Evolutionary conservation across 2,329 filamentous ascomycete genomes (phyloP), one percentile per base, ranked within the genome.

Genomic region (Exophiala xenobiotica): DNA sequence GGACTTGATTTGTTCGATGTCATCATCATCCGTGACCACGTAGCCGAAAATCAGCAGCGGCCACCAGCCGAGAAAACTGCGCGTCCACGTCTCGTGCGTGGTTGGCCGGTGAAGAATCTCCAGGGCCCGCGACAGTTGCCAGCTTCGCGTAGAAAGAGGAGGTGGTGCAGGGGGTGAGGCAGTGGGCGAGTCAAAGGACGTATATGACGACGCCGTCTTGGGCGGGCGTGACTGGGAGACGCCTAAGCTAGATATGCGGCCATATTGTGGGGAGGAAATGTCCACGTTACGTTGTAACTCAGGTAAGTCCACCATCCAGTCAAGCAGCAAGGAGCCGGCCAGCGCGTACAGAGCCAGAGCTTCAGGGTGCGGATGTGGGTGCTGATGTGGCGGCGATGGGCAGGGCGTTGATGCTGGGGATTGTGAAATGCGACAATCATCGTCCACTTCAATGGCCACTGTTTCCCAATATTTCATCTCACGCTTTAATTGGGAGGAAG

Each of bases 381-480:
- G 12, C 6, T 38, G 12, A 9, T 19, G 35, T 9, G 9, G 12
- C 18, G 35, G 18, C 18, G 14, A 9, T 38, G 35, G 35, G 19
- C 3, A 11, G n/a, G n/a, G n/a, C n/a, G 35, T 11, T 27, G 26
- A 27, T 6, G 12, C 7, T 27, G 26, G 7, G 6, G 26, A 6
- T 27, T 12, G 6, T 3, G 8, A 12, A 3, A 6, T 9, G 2
- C 8, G n/a, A 12, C n/a, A 14, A 11, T 33, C 29, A 5, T 9
- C 16, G 29, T 35, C 19, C 12, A 11, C 19, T 6, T 19, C 11
- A 37, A 6, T 11, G 7, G 14, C n/a, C n/a, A 41, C 20, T 20
- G 31, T 20, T 16, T 47, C 45, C 46, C 46, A 49, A 8, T 41
- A 12, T 5, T 42, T 16, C 46, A 49, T 41, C 9, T 8, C 7